A percentile compares a stretch with the other conserved stretches of the same genome.
Conservation (phyloP, 768 basidiomycete genomes). For the Peribolospora kevripleyi region DNA sequence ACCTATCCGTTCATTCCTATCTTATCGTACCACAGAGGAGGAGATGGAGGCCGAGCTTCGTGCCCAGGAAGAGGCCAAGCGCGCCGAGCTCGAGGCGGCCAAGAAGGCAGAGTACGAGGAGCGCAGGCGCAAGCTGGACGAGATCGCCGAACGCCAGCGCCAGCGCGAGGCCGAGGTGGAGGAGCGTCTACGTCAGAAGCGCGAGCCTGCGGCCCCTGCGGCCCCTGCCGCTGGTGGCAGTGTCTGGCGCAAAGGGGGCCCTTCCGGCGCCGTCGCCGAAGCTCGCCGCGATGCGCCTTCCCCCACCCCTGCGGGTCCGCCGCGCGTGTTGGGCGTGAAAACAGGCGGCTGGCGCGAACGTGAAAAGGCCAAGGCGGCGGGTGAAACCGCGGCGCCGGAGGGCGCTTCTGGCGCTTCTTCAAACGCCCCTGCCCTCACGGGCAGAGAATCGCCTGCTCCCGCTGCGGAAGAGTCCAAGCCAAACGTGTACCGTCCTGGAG, state of each 20-base stretch:
- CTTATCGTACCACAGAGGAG: conserved; percentile 25
- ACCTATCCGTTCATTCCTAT: too few species aligned
- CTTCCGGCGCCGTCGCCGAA: neutral
- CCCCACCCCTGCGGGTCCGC: neutral
- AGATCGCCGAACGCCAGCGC: conserved; percentile 16
- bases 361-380: neutral
- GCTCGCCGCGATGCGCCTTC: neutral
- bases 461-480: neutral
- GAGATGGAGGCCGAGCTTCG: conserved; percentile 31
- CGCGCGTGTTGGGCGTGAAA: neutral
- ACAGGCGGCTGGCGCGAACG: neutral
- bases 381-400: neutral
- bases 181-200: neutral
- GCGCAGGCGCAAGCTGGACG: conserved; percentile 13
- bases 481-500: neutral
- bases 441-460: neutral
- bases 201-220: neutral
- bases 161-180: conserved; percentile 22
- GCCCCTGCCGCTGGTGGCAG: neutral
- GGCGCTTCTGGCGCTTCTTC: neutral
- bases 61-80: conserved; percentile 30
- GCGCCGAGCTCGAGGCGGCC: conserved; percentile 16
- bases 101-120: conserved; percentile 11
- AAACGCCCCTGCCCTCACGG: neutral
- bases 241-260: neutral